Conservation (phyloP, 768 basidiomycete species). For the Rhizopogon vinicolor region DNA sequence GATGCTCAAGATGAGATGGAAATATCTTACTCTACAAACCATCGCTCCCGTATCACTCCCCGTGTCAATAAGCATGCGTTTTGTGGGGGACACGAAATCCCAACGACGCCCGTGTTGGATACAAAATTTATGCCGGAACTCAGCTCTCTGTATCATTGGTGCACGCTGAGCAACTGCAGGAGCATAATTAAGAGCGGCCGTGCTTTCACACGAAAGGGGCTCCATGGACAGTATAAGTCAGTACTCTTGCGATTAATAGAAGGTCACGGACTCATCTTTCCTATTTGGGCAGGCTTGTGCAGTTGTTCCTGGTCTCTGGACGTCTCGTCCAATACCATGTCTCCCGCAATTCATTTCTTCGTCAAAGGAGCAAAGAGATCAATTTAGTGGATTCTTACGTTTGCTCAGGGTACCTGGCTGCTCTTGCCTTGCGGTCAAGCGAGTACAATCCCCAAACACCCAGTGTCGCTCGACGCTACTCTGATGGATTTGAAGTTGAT, state of each 20-base stretch:
- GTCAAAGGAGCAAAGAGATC: constrained; percentile 51
- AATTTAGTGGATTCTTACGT: constrained; percentile 74
- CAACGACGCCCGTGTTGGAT: constrained; percentile 50
- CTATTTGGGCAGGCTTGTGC: constrained; percentile 45
- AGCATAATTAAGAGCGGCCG: constrained; percentile 71
- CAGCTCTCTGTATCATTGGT: constrained; percentile 80
- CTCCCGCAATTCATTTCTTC: constrained; percentile 50
- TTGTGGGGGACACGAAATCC: constrained; percentile 32
- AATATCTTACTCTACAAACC: constrained; percentile 48
- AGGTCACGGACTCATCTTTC: neutral
- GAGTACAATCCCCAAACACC: constrained; percentile 54
- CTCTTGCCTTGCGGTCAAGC: constrained; percentile 56
- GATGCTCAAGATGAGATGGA: constrained; percentile 84
- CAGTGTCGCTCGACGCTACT: constrained; percentile 67
- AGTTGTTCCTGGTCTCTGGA: constrained; percentile 72
- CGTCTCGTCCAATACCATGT: constrained; percentile 71
- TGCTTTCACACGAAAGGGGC: constrained; percentile 65
- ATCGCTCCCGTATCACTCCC: constrained; percentile 58
- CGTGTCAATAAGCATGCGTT: constrained; percentile 29
- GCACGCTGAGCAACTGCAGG: constrained; percentile 74
- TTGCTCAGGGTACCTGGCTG: constrained; percentile 82
- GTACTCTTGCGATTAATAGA: constrained; percentile 19
- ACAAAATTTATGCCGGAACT: constrained; percentile 52
- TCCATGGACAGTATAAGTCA: constrained; percentile 76
- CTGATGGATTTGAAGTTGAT: constrained; percentile 85